A percentile compares a stretch with the other conserved stretches of the same genome.
These are phyloP conservation scores for Ceratocystis ficicola DNA, from an alignment of 2,329 filamentous ascomycete genomes.

Conservation along the genomic window DNA sequence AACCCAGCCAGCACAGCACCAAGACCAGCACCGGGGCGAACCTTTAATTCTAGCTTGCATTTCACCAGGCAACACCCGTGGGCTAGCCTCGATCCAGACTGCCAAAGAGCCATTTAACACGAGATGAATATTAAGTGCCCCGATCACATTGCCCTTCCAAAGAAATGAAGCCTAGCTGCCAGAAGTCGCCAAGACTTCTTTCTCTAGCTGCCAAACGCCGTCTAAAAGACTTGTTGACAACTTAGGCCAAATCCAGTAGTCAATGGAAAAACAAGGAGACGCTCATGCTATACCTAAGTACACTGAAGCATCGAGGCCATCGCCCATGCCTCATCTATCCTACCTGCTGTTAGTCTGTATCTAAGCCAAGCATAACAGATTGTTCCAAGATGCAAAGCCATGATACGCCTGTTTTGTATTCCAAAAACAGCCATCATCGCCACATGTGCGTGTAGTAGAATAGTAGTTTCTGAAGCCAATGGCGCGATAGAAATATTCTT, in stretches of 20 bases:
- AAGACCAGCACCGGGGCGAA: not conserved
- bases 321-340: not conserved
- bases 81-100: not conserved
- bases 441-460: not conserved
- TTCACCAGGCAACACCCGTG: not conserved
- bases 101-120: not conserved
- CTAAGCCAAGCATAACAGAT: not conserved
- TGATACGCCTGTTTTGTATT: not conserved
- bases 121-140: constrained; percentile 4
- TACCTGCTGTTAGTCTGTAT: not conserved
- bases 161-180: not conserved
- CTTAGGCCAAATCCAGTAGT: not conserved
- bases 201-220: not conserved
- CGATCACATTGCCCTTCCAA: not conserved
- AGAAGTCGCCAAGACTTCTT: not conserved
- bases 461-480: not conserved
- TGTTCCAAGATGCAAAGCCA: not conserved
- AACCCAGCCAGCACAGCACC: not conserved
- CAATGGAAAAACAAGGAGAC: not conserved
- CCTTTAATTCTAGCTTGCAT: constrained; percentile 2
- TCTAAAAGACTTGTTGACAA: no score
- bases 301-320: not conserved
- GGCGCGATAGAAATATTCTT: not conserved
- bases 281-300: not conserved
- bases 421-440: not conserved